These are phyloP conservation scores for Coprinopsis sp. DNA, from an alignment of 768 basidiomycete species.

Conservation along the genomic window DNA sequence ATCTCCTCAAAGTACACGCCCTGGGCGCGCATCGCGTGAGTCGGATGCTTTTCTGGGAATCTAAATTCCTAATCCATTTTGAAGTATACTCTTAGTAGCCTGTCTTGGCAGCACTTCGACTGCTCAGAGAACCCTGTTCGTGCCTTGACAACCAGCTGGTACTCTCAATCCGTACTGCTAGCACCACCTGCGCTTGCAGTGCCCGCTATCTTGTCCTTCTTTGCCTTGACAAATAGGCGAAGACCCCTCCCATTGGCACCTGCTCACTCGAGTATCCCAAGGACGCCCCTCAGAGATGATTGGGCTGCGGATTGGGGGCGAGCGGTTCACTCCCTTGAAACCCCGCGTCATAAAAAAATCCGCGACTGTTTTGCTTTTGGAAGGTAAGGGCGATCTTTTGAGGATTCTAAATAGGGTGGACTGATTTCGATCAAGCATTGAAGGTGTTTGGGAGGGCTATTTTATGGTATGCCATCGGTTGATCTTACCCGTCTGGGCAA, in stretches of 20 bases:
- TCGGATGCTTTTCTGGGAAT: conserved; percentile 5
- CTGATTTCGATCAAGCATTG: conserved; percentile 39
- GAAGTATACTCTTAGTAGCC: conserved; percentile 58
- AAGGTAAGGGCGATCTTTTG: conserved; percentile 30
- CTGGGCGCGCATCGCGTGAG: conserved; percentile 59
- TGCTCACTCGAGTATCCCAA: conserved; percentile 23
- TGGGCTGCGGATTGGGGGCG: conserved; percentile 74
- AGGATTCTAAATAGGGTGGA: conserved; percentile 1
- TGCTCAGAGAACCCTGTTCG: conserved; percentile 14
- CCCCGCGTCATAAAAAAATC: conserved; percentile 27
- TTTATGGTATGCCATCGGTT: conserved; percentile 53
- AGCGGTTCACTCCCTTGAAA: conserved; percentile 38
- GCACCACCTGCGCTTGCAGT: conserved; percentile 58
- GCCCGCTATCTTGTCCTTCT: conserved; percentile 69
- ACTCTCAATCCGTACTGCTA: conserved; percentile 41
- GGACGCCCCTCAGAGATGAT: conserved; percentile 36
- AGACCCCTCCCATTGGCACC: conserved; percentile 31
- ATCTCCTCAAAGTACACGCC: conserved; percentile 56
- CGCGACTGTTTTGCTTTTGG: conserved; percentile 55
- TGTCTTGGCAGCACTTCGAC: conserved; percentile 54
- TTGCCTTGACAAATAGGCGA: conserved; percentile 46
- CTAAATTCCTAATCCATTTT: conserved; percentile 9
- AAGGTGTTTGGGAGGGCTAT: conserved; percentile 77
- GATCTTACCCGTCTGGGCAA: neutral
- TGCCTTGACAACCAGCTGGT: conserved; percentile 32